Base-by-base conservation (phyloP, 2,329 filamentous ascomycete genomes). In the Aschersonia sp. region DNA sequence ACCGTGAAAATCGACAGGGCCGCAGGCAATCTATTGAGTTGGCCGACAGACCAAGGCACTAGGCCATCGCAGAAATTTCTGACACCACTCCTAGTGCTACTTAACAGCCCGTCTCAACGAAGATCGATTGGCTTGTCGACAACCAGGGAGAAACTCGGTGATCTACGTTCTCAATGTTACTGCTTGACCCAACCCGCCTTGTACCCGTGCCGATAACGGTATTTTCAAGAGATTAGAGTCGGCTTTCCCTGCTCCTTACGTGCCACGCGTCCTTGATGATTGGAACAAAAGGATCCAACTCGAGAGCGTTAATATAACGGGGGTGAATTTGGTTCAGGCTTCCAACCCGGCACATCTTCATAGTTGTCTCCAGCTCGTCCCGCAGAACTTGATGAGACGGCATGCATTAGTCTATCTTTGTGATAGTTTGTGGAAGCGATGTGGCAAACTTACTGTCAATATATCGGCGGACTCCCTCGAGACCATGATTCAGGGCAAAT, bases 301-400 rank as follows among this genome's bases (percentile, higher is more conserved):
- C 68, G 14, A 66, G 57, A 0, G 71, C 73, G 49, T 82, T 81
- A 30, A 83, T 60, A 57, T 81, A 64, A 0, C 79, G 78, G 1
- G 79, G 76, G 53, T 80, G 73, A 5, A 79, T 69, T 57, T 81
- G 70, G 47, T 74, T 69, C 8, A 84, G 61, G 51, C 75, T 70
- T 1, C 76, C 81, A 33, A 83, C 68, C 2, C 81, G 80, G 49
- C 80, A 74, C 60, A 82, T 69, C 31, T 75, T 71, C 80, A 84
- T 84, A 2, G 78, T 78, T 2, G 75, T 81, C 53, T 79, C 73
- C 5, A 84, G 60, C 58, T 85, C 80, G 50, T 83, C 79, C 46
- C 67, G 67, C n/a, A 78, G 52, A 22, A 58, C 55, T 51, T 9
- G 35, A 33, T 29, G 37, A 42, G 30, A 30, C 32, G 39, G n/a